Base-by-base conservation (phyloP, 768 basidiomycete species). In the Boletus rufocinnamomeus region DNA sequence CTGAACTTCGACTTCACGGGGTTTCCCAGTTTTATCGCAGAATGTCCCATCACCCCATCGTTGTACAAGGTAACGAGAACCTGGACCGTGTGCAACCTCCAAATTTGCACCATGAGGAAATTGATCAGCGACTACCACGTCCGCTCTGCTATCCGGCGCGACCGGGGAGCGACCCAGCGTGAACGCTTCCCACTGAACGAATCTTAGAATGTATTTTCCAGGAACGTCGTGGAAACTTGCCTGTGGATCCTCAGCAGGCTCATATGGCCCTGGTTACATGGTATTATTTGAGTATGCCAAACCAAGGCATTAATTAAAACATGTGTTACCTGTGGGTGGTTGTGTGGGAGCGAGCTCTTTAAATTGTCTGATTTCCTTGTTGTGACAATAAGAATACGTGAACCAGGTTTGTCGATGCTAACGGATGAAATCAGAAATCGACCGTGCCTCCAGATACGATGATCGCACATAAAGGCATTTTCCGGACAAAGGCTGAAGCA, bases 381-480 rank as follows among this genome's bases (percentile, higher is more conserved):
- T 91, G 77, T 99, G 95, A 77, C 96, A 94, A 74, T 91, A 97
- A 50, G 93, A 88, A 76, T 98, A 98, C 38, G 95, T 98, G 79
- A 98, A 98, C 95, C 95, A 97, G 40, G 88, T 85, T 79, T 93
- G 91, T 65, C 85, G 85, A 71, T 88, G 86, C 88, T 93, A 76
- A 61, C 54, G 64, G 58, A 68, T 50, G 47, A 58, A 62, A 70
- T 76, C 64, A 72, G 74, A 72, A 72, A 66, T 53, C 61, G 62
- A 66, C 54, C 53, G 45, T 44, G 56, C 49, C 41, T 57, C n/a
- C 64, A 69, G 68, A 63, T 69, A 69, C 69, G 66, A 66, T 59
- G 65, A 63, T 80, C 89, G 70, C 78, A 93, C 92, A 75, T 93
- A 94, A 74, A 95, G 83, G 74, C 93, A 95, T 57, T 81, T 84